phyloP scores from a whole-genome alignment of 2,329 filamentous ascomycete species.

The Penicillium olsonii region DNA sequence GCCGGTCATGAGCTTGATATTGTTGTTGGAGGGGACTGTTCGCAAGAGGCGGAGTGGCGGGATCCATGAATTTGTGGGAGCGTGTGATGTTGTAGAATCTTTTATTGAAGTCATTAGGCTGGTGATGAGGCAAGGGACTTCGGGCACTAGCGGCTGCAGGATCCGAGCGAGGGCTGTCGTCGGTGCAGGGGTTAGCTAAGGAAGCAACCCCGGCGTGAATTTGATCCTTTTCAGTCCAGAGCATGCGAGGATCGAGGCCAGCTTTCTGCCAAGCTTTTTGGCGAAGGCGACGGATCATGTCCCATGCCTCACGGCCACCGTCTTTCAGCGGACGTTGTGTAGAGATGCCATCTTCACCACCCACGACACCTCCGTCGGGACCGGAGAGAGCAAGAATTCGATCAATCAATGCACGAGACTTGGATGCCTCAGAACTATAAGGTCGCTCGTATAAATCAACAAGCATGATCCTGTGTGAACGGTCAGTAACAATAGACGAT shows the following conservation, averaged over 20 bases:
- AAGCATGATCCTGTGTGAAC: constrained; percentile 44
- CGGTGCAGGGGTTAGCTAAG: constrained; percentile 12
- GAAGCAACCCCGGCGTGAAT: constrained; percentile 38
- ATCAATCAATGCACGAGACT: constrained; percentile 49
- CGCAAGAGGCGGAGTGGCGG: constrained; percentile 13
- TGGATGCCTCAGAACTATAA: constrained; percentile 46
- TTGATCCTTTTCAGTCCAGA: constrained; percentile 52
- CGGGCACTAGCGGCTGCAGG: neutral
- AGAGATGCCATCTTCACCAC: constrained; percentile 47
- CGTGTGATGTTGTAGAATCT: constrained; percentile 40
- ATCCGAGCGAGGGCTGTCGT: constrained; percentile 11
- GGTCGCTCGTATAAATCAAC: constrained; percentile 52
- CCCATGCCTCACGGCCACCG: constrained; percentile 52
- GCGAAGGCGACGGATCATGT: constrained; percentile 50
- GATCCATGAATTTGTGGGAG: constrained; percentile 29
- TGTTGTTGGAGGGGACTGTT: constrained; percentile 27
- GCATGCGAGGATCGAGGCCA: constrained; percentile 47
- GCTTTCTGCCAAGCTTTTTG: constrained; percentile 52
- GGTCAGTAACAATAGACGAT: constrained; percentile 4
- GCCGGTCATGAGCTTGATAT: constrained; percentile 19
- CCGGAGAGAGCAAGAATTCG: constrained; percentile 48
- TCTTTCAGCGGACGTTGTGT: constrained; percentile 48
- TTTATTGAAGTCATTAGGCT: constrained; percentile 35
- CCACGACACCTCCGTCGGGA: constrained; percentile 48
- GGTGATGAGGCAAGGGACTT: constrained; percentile 12